Evolutionary conservation across 441 rosid genomes (phyloP), one percentile per base, ranked within the genome.

Genomic region (Geranium incanum): DNA sequence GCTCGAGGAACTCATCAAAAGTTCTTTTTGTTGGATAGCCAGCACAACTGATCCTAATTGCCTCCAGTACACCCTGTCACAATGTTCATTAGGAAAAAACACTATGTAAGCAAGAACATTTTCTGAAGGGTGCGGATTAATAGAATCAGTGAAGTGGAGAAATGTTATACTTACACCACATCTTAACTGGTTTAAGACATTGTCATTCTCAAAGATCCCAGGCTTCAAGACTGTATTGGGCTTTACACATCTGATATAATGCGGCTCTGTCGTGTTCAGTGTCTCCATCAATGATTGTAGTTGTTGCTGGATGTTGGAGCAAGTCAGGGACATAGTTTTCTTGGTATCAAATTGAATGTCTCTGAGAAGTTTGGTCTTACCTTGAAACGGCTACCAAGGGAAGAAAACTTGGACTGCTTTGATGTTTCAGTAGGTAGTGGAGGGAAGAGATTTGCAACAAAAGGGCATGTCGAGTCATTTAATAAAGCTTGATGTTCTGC

Each of bases 281-380:
- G 99, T 95, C 72, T 95, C 99, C 99, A 95, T 93, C 83, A 95
- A 81, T 73, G 99, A 93, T 74, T 95, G 99, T 79, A 95, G 99
- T 91, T 95, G 99, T 72, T 75, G 85, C 98, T 95, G 93, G 84
- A 89, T 36, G 16, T 43, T 43, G 36, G 45, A 11, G 36, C 3
- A 23, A 39, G 68, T 23, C 39, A 23, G 37, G 38, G 33, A 64
- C 43, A 39, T 39, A 39, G 43, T 5, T 39, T n/a, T 48, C 36
- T 72, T 57, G 43, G 65, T 19, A 71, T 76, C 48, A 72, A 59
- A 72, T 57, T 15, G 36, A 71, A 45, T 41, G 71, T 66, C 50
- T 72, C 12, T 36, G 57, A 48, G 50, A n/a, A 50, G 64, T 74
- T 50, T 68, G 70, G 70, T 41, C 70, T 66, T 81, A 96, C 99